phyloP scores from a whole-genome alignment of 306 rosid species.

The Hippophae gyantsensis region DNA sequence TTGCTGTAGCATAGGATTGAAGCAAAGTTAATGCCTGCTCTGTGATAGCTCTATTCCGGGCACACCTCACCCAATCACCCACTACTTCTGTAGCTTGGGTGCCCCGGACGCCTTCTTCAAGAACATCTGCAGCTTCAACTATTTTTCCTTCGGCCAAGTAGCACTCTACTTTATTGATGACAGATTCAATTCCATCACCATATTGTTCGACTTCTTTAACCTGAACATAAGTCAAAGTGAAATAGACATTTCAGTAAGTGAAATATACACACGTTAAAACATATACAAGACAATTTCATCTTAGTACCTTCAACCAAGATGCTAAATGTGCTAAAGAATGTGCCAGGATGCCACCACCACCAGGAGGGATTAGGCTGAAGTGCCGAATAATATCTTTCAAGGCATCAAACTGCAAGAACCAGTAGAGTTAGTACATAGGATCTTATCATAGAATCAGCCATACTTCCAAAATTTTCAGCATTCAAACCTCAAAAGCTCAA shows the following conservation, averaged over 20 bases:
- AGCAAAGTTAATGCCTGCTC: slow-evolving; percentile 85
- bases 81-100: slow-evolving; percentile 66
- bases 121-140: slow-evolving; percentile 72
- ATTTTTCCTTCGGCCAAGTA: slow-evolving; percentile 79
- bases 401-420: slow-evolving; percentile 60
- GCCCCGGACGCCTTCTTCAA: slow-evolving; percentile 77
- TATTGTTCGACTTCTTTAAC: slow-evolving; percentile 62
- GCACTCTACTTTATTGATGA: slow-evolving; percentile 65
- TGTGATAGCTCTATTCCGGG: slow-evolving; percentile 86
- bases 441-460: slow-evolving; percentile 2
- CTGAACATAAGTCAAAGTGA: slow-evolving; percentile 33
- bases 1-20: slow-evolving; percentile 71
- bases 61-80: slow-evolving; percentile 60
- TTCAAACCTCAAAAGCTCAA: slow-evolving; percentile 4
- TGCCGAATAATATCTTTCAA: slow-evolving; percentile 62
- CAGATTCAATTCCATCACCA: slow-evolving; percentile 83
- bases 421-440: slow-evolving; percentile 22
- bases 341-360: slow-evolving; percentile 75
- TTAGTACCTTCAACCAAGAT: slow-evolving; percentile 76
- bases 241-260: slow-evolving; percentile 6
- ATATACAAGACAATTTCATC: slow-evolving; percentile 3
- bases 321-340: slow-evolving; percentile 74
- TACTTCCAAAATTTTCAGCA: slow-evolving; percentile 13
- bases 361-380: slow-evolving; percentile 68
- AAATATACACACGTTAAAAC: slow-evolving; percentile 5